These are phyloP conservation scores for Rozella allomycis DNA, from an alignment of 371 early-diverging fungal genomes.

Conservation along the genomic window DNA sequence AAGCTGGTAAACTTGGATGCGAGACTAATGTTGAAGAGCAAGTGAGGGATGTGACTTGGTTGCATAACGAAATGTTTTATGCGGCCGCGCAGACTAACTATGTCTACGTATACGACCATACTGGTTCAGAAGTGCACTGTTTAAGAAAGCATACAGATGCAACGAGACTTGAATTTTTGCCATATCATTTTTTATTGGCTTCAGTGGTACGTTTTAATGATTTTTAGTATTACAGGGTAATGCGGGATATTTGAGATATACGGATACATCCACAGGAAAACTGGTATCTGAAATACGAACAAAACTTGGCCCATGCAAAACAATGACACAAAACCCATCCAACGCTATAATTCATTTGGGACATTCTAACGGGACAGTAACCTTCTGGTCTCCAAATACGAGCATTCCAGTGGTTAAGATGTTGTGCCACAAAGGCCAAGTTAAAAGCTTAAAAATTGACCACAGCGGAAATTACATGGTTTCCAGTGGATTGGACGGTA, in stretches of 20 bases:
- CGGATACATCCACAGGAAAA: constrained; percentile 87
- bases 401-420: constrained; percentile 73
- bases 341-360: constrained; percentile 88
- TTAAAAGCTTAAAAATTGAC: constrained; percentile 69
- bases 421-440: constrained; percentile 71
- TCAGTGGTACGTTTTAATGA: constrained; percentile 32
- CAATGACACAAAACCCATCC: constrained; percentile 74
- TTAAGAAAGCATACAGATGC: constrained; percentile 60
- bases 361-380: constrained; percentile 77
- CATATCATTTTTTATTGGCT: constrained; percentile 86
- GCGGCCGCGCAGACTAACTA: constrained; percentile 92
- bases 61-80: constrained; percentile 90
- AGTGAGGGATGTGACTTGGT: constrained; percentile 70
- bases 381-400: constrained; percentile 81
- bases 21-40: constrained; percentile 75
- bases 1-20: constrained; percentile 48
- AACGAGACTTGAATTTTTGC: constrained; percentile 70
- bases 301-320: constrained; percentile 47
- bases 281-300: constrained; percentile 62
- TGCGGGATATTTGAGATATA: constrained; percentile 68
- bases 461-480: constrained; percentile 71
- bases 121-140: constrained; percentile 84
- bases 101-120: constrained; percentile 86
- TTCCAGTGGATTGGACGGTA: constrained; percentile 73
- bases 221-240: constrained; percentile 37